A percentile compares a stretch with the other conserved stretches of the same genome.
Evolutionary conservation across 805 yeast genomes (phyloP).

Genomic region (Teunomyces barrocoloradensis): DNA sequence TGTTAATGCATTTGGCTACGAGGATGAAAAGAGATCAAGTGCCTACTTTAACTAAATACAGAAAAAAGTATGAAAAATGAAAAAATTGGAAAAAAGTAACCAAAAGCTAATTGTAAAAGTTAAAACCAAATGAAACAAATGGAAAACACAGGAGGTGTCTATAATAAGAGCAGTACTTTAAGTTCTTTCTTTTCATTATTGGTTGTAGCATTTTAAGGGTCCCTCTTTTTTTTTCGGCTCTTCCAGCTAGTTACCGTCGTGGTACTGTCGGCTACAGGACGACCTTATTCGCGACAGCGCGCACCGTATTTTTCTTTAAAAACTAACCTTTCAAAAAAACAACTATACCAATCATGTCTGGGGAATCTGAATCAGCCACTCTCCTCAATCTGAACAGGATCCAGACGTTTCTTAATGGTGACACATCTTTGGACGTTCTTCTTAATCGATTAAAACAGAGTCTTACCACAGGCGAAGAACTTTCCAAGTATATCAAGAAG

Average conservation of each 20-base stretch:
- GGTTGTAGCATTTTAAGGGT: too few relatives aligned
- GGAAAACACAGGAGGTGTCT: too few relatives aligned
- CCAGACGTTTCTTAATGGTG: slow-evolving; percentile 56
- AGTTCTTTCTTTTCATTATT: too few relatives aligned
- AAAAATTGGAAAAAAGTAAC: background rate
- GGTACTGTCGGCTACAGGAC: background rate
- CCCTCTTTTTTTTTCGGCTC: too few relatives aligned
- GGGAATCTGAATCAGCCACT: slow-evolving; percentile 5
- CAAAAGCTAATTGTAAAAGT: background rate
- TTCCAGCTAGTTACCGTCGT: too few relatives aligned
- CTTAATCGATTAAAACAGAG: slow-evolving; percentile 75
- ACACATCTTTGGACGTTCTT: slow-evolving; percentile 71
- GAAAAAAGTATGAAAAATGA: background rate
- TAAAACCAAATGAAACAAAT: too few relatives aligned
- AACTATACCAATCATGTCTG: background rate
- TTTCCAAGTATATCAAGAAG: slow-evolving; percentile 72
- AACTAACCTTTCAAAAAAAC: background rate
- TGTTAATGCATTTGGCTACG: slow-evolving; percentile 28
- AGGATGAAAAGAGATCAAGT: slow-evolving; percentile 30
- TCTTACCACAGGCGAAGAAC: slow-evolving; percentile 80
- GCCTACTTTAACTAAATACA: slow-evolving; percentile 5
- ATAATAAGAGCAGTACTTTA: too few relatives aligned
- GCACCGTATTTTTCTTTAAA: background rate
- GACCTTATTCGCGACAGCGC: background rate
- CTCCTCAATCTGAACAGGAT: slow-evolving; percentile 47